Evolutionary conservation across 2,329 filamentous ascomycete species (phyloP), one percentile per base, ranked within the genome.

Genomic region (Westerdykella sp.): DNA sequence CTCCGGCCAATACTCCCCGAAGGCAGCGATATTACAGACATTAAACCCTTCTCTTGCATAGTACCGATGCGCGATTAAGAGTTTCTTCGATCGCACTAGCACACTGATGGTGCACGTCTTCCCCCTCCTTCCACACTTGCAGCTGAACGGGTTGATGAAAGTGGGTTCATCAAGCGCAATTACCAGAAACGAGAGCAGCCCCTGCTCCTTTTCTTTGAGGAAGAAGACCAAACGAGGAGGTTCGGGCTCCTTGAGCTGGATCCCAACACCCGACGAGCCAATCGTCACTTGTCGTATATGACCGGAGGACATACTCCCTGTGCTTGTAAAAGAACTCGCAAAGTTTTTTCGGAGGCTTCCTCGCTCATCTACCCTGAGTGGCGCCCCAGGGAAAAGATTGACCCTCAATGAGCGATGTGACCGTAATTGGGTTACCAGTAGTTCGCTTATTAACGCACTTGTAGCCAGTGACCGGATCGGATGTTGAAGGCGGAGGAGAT

Each of bases 11-110:
- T 48, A 40, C 21, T 46, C 32, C 1, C 47, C 47, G 11, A 51
- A 11, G 1, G 45, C 41, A 10, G 47, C 47, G 5, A 50, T 21
- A 14, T 52, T 52, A 45, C 49, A 52, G 13, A 42, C 43, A 16
- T 50, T 46, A 31, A 52, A 39, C 10, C 47, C 47, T 9, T 41
- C 40, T 11, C 31, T 31, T 7, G 49, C 48, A 18, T 40, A 41
- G 38, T 40, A 41, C 4, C 45, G 49, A 34, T 44, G 39, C 5
- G 47, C 49, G n/a, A 47, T 30, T 11, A 51, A 28, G 11, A 47
- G 44, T 6, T 37, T 44, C 6, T 43, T 37, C 5, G 25, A 45
- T 4, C 47, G 30, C 32, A 50, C 45, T 4, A 53, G 44, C 5
- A 50, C 44, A 13, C 41, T 41, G 13, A 43, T 28, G 9, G 28